phyloP scores from a whole-genome alignment of 73 alveolate genomes.

The Stentor roeselii region DNA sequence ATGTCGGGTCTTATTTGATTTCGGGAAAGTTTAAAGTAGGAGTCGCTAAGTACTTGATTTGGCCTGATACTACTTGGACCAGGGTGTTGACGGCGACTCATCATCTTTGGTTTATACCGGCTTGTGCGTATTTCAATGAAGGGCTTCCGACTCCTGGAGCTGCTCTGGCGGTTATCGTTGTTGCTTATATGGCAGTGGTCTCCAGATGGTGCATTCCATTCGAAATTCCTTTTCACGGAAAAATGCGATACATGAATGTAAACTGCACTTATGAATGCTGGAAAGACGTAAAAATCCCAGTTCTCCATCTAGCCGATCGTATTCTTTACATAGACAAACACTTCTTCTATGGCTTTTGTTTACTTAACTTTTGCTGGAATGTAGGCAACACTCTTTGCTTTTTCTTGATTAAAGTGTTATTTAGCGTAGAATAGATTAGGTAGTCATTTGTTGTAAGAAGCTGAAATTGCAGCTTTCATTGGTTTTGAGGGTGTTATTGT shows the following conservation, averaged over 20 bases:
- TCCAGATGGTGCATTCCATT: conserved; percentile 10
- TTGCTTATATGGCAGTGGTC: background rate
- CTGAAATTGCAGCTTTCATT: too few species aligned
- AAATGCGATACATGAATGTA: conserved; percentile 20
- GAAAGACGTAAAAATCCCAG: conserved; percentile 28
- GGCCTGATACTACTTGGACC: conserved; percentile 25
- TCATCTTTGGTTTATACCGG: conserved; percentile 30
- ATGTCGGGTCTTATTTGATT: background rate
- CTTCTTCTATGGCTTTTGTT: conserved; percentile 3
- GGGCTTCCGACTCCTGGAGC: background rate
- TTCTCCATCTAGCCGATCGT: conserved; percentile 12
- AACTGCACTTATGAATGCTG: conserved; percentile 24
- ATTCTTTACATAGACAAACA: background rate
- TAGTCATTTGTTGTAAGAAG: too few species aligned
- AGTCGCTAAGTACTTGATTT: conserved; percentile 6
- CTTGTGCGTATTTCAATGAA: background rate
- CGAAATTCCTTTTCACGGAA: conserved; percentile 6
- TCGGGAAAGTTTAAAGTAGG: conserved; percentile 28
- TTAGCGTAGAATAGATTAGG: too few species aligned
- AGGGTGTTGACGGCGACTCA: conserved; percentile 23
- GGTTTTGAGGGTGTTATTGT: too few species aligned
- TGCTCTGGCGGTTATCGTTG: background rate
- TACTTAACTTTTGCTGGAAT: conserved; percentile 1
- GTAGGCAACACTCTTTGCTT: conserved; percentile 5
- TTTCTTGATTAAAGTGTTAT: background rate